These are phyloP conservation scores for Saccharomyces hybrid DNA, from an alignment of 1,139 yeast genomes.

Conservation along the genomic window DNA sequence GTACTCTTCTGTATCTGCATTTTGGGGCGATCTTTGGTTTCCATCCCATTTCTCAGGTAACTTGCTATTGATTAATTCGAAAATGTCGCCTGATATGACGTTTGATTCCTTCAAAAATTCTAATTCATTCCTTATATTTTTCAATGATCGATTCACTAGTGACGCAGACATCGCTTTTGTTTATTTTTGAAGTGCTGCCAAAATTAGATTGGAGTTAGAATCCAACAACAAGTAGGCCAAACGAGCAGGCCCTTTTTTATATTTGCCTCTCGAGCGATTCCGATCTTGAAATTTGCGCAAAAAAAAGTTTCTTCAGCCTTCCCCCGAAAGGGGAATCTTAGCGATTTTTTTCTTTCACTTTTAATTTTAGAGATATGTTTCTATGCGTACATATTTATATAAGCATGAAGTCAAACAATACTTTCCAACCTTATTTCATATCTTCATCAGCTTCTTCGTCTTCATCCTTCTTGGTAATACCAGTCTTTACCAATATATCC, in stretches of 20 bases:
- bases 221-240: conserved; percentile 34
- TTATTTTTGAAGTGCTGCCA: background rate
- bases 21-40: conserved; percentile 2
- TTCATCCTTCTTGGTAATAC: conserved; percentile 50
- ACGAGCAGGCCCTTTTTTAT: conserved; percentile 35
- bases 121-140: conserved; percentile 63
- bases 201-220: background rate
- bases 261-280: background rate
- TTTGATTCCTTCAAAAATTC: conserved; percentile 73
- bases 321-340: background rate
- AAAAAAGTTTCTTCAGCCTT: background rate
- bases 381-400: conserved; percentile 1
- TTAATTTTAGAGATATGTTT: background rate
- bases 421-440: conserved; percentile 6
- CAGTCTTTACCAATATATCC: conserved; percentile 61
- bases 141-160: conserved; percentile 61
- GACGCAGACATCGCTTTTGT: background rate
- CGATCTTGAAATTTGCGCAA: conserved; percentile 4
- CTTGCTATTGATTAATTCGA: conserved; percentile 41
- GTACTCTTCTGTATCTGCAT: conserved; percentile 24
- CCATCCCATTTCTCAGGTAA: conserved; percentile 54
- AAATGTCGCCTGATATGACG: conserved; percentile 57
- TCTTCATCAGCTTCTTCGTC: conserved; percentile 37
- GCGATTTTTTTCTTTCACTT: background rate
- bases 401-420: background rate